Evolutionary conservation across 371 early-diverging fungal genomes (phyloP), one percentile per base, ranked within the genome.

Genomic region (Mortierella sp.): DNA sequence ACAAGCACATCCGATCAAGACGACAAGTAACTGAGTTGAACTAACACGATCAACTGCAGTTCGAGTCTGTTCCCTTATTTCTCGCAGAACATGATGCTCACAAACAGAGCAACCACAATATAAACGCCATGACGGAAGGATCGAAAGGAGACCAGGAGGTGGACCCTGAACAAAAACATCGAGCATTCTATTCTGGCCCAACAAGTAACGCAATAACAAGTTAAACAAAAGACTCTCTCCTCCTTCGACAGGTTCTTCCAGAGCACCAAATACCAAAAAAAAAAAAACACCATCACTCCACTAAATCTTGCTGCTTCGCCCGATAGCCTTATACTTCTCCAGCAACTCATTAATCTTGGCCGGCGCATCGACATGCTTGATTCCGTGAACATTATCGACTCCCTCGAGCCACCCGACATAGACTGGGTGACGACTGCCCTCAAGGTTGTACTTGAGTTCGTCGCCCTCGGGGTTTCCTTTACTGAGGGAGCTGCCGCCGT

Each of bases 381-480:
- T 24, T 11, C 79, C 74, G 41, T 85, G 82, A 14, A 79, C 77
- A 49, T 84, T 84, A n/a, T 81, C 84, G 58, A 71, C 71, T 32
- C 81, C 84, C 49, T 84, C 84, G 21, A 80, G 82, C 86, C 86
- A 85, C 29, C 86, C 86, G 54, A 85, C 46, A 49, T 85, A 85
- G 4, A 78, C 80, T 21, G 80, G 79, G 60, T 82, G 79, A 27
- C 71, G 58, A 41, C 86, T 85, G 24, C 82, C 86, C 44, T 85
- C 82, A 5, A 82, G 74, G 63, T 85, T 85, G 72, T 77, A 85
- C 6, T 75, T 82, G 41, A 83, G 18, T 41, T 83, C 87, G 35
- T 83, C 49, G 21, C 81, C 81, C 56, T 83, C 81, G 32, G 83
- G 77, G 71, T 76, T 74, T 8, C 84, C 88, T 73, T 88, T 88